Evolutionary conservation across 768 basidiomycete species (phyloP).

Genomic region (Rhizopogon sp.): DNA sequence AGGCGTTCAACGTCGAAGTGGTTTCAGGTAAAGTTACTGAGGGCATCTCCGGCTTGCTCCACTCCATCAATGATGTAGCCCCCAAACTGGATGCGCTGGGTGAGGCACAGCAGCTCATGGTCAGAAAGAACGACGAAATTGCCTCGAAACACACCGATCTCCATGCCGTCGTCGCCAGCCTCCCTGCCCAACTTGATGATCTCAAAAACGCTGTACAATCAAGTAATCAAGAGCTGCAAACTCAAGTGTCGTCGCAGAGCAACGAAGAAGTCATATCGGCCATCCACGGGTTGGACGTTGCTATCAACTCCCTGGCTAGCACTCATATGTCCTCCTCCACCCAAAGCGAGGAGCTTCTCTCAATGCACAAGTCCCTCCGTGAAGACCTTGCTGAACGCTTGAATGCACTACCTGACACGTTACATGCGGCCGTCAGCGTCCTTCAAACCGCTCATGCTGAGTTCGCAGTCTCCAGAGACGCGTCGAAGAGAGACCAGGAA

Average conservation of each 20-base stretch:
- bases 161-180: slow-evolving; percentile 34
- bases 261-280: slow-evolving; percentile 26
- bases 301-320: slow-evolving; percentile 43
- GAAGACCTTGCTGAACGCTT: slow-evolving; percentile 51
- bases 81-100: slow-evolving; percentile 36
- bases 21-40: slow-evolving; percentile 54
- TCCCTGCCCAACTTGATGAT: slow-evolving; percentile 43
- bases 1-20: slow-evolving; percentile 56
- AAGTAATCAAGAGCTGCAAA: slow-evolving; percentile 17
- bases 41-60: slow-evolving; percentile 39
- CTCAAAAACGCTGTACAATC: slow-evolving; percentile 39
- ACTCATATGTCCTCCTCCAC: slow-evolving; percentile 45
- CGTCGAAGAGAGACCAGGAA: slow-evolving; percentile 58
- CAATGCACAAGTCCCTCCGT: slow-evolving; percentile 48
- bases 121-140: slow-evolving; percentile 34
- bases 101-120: slow-evolving; percentile 37
- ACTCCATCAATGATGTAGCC: slow-evolving; percentile 36
- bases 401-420: slow-evolving; percentile 51
- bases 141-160: slow-evolving; percentile 36
- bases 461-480: slow-evolving; percentile 51
- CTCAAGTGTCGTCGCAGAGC: slow-evolving; percentile 10
- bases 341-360: slow-evolving; percentile 44
- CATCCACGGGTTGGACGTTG: slow-evolving; percentile 41
- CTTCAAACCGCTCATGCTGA: slow-evolving; percentile 62
- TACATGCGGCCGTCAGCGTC: slow-evolving; percentile 47